These are phyloP conservation scores for Carpinus viminea DNA, from an alignment of 306 rosid species.

Conservation along the genomic window DNA sequence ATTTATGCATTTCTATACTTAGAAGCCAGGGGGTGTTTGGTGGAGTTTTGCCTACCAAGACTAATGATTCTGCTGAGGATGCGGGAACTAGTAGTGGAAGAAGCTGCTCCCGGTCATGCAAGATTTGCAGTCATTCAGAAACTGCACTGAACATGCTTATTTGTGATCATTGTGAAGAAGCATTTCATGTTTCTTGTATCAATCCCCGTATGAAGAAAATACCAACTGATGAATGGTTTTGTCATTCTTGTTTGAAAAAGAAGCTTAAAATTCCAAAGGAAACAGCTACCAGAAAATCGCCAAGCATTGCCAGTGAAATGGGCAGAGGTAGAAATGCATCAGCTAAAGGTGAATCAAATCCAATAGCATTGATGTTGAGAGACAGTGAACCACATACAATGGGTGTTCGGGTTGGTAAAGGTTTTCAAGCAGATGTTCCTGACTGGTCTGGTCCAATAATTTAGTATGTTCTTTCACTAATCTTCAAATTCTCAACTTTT, in stretches of 20 bases:
- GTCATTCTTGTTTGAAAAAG: conserved; percentile 69
- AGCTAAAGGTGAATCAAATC: conserved; percentile 51
- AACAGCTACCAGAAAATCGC: conserved; percentile 36
- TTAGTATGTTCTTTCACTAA: conserved; percentile 49
- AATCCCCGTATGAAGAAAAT: conserved; percentile 54
- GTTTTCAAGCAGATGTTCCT: conserved; percentile 86
- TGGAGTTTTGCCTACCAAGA: conserved; percentile 30
- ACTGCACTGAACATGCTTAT: conserved; percentile 62
- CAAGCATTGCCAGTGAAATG: conserved; percentile 43
- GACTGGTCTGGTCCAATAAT: conserved; percentile 72
- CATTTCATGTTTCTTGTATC: conserved; percentile 77
- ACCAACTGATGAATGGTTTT: conserved; percentile 87
- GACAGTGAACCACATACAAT: conserved; percentile 53
- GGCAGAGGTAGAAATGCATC: conserved; percentile 43
- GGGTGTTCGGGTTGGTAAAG: conserved; percentile 83
- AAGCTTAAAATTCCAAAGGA: conserved; percentile 58
- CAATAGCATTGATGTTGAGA: conserved; percentile 58
- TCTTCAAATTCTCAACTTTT: conserved; percentile 15
- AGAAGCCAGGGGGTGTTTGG: conserved; percentile 68
- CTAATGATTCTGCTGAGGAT: conserved; percentile 38
- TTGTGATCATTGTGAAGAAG: conserved; percentile 90
- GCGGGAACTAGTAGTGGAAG: conserved; percentile 33
- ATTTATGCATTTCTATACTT: conserved; percentile 67
- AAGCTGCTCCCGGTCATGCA: conserved; percentile 56
- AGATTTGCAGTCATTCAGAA: conserved; percentile 61